phyloP scores from a whole-genome alignment of 345 rosid species.

The Toxicodendron radicans region DNA sequence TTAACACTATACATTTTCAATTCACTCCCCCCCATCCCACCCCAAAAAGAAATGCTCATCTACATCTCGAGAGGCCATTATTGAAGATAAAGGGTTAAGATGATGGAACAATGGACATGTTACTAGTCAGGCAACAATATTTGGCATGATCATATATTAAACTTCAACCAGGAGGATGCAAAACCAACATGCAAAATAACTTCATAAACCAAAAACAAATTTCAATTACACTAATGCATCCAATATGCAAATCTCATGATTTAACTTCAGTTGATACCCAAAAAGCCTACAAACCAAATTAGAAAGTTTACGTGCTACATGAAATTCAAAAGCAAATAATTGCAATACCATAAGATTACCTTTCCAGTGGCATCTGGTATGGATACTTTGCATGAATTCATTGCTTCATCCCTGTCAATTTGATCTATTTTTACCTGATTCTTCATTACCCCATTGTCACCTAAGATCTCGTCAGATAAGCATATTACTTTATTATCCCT shows the following conservation, averaged over 20 bases:
- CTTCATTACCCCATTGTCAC: slow-evolving; percentile 41
- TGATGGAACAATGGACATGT: neutral
- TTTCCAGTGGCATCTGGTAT: slow-evolving; percentile 26
- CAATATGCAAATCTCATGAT: neutral
- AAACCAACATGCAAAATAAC: neutral
- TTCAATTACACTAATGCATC: neutral
- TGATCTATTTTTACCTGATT: slow-evolving; percentile 39
- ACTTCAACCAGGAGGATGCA: neutral
- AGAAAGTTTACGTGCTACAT: neutral
- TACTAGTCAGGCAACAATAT: neutral
- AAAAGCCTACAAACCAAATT: slow-evolving; percentile 1
- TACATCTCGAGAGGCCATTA: neutral
- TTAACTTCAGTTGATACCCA: neutral
- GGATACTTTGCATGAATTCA: slow-evolving; percentile 33
- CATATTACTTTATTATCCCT: slow-evolving; percentile 37
- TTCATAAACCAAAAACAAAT: neutral
- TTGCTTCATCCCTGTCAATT: slow-evolving; percentile 36
- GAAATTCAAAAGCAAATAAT: slow-evolving; percentile 6
- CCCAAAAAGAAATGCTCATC: neutral
- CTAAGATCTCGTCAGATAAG: slow-evolving; percentile 43
- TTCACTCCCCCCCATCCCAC: neutral
- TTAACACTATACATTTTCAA: neutral
- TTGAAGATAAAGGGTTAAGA: neutral
- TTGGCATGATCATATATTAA: neutral
- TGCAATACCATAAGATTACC: slow-evolving; percentile 31